Percentiles rank a stretch among this genome's conserved stretches.
Conservation (phyloP, 2,329 filamentous ascomycete genomes). For the Curvularia verruculosa region DNA sequence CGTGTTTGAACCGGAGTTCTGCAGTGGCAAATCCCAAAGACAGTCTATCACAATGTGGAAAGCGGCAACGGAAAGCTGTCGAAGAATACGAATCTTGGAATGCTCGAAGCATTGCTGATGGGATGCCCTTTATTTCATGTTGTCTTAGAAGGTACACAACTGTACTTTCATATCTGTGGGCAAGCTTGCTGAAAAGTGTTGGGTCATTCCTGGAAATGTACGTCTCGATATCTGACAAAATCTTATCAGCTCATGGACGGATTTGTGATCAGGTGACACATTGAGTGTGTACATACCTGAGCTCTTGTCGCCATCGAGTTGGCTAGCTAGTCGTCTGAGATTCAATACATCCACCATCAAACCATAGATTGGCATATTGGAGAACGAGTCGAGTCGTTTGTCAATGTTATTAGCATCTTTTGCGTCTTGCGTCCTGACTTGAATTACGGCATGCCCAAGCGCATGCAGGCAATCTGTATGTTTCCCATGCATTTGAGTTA, state of each 20-base stretch:
- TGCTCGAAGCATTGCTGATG: conserved; percentile 1
- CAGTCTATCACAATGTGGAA: conserved; percentile 7
- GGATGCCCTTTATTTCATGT: not conserved
- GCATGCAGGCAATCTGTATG: not conserved
- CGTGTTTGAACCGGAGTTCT: conserved; percentile 1
- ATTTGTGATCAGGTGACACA: not conserved
- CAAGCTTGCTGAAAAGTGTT: not conserved
- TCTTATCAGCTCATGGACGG: not conserved
- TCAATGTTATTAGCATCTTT: not conserved
- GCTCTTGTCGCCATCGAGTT: not conserved
- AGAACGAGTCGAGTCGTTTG: not conserved
- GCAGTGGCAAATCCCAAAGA: conserved; percentile 9
- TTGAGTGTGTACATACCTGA: not conserved
- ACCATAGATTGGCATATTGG: not conserved
- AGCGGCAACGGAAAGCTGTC: conserved; percentile 19
- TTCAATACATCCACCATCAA: not conserved
- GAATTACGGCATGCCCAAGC: not conserved
- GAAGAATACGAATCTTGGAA: conserved; percentile 18
- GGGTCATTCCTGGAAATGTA: not conserved
- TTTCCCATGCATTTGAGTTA: not conserved
- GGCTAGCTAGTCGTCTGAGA: not conserved
- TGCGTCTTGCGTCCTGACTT: not conserved
- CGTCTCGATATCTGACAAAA: not conserved
- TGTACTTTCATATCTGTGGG: not conserved
- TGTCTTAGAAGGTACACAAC: not conserved